Percentiles rank a stretch among this genome's conserved stretches.
These are phyloP conservation scores for Huntiella bhutanensis DNA, from an alignment of 2,329 filamentous ascomycete species.

Conservation along the genomic window DNA sequence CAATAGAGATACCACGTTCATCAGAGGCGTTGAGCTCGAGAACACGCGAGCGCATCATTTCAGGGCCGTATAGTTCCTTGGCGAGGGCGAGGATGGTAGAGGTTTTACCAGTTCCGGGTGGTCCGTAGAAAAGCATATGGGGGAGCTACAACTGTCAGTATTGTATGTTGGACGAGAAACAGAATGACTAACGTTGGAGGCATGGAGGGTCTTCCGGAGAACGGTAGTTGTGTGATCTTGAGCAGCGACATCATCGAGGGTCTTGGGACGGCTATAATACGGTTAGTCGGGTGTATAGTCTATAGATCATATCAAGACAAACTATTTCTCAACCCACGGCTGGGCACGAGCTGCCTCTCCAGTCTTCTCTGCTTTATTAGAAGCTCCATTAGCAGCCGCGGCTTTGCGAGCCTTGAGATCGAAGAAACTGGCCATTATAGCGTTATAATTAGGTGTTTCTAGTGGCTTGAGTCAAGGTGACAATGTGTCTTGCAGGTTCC, in stretches of 20 bases:
- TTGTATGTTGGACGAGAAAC: constrained; percentile 14
- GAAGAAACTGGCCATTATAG: constrained; percentile 73
- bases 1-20: constrained; percentile 91
- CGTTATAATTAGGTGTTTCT: background rate
- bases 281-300: constrained; percentile 1
- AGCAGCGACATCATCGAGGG: constrained; percentile 81
- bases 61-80: constrained; percentile 91
- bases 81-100: constrained; percentile 92
- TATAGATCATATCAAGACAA: constrained; percentile 17
- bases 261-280: constrained; percentile 62
- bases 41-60: constrained; percentile 83
- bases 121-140: constrained; percentile 98
- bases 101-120: constrained; percentile 93
- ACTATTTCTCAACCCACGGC: constrained; percentile 99
- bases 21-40: constrained; percentile 98
- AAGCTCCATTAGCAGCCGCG: constrained; percentile 42
- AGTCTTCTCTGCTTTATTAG: constrained; percentile 45
- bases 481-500: background rate
- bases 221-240: constrained; percentile 95
- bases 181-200: constrained; percentile 51
- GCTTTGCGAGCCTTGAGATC: constrained; percentile 82
- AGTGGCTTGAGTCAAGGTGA: background rate
- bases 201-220: constrained; percentile 79
- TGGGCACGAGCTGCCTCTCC: constrained; percentile 47
- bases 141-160: constrained; percentile 41